These are phyloP conservation scores for Luzula sylvatica DNA, from an alignment of 176 grass and related monocot genomes.

Conservation along the genomic window DNA sequence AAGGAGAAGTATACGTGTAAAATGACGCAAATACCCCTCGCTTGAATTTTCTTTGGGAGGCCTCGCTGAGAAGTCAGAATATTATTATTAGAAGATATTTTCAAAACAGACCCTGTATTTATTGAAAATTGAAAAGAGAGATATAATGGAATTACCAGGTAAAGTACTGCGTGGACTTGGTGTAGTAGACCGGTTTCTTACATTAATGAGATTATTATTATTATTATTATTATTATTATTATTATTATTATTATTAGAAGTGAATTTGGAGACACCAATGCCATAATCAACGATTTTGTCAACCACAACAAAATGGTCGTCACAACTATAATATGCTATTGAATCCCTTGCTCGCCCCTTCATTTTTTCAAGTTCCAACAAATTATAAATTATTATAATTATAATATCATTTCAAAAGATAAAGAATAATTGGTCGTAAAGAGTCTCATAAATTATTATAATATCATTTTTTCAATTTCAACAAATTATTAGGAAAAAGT, in stretches of 20 bases:
- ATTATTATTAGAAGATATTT: background rate
- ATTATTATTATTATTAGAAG: constrained; percentile 26
- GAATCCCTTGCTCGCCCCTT: constrained; percentile 78
- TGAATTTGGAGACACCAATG: constrained; percentile 30
- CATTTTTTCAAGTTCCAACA: constrained; percentile 22
- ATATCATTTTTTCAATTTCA: too few species aligned
- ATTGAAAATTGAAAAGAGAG: too few species aligned
- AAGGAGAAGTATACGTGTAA: constrained; percentile 31
- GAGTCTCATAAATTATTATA: too few species aligned
- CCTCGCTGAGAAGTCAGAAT: background rate
- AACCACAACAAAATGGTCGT: constrained; percentile 94
- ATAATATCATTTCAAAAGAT: background rate
- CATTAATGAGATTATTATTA: constrained; percentile 8
- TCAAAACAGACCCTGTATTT: background rate
- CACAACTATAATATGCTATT: constrained; percentile 86
- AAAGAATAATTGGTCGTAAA: too few species aligned
- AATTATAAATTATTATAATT: constrained; percentile 12
- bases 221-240: constrained; percentile 17
- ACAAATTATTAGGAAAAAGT: too few species aligned
- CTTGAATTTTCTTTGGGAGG: background rate
- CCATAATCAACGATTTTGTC: constrained; percentile 90
- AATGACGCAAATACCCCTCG: constrained; percentile 31
- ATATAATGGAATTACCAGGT: constrained; percentile 34
- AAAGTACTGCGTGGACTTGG: constrained; percentile 6
- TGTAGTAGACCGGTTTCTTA: constrained; percentile 26